Base-by-base conservation (phyloP, 495 filamentous ascomycete species). In the Lepidopterella palustris region DNA sequence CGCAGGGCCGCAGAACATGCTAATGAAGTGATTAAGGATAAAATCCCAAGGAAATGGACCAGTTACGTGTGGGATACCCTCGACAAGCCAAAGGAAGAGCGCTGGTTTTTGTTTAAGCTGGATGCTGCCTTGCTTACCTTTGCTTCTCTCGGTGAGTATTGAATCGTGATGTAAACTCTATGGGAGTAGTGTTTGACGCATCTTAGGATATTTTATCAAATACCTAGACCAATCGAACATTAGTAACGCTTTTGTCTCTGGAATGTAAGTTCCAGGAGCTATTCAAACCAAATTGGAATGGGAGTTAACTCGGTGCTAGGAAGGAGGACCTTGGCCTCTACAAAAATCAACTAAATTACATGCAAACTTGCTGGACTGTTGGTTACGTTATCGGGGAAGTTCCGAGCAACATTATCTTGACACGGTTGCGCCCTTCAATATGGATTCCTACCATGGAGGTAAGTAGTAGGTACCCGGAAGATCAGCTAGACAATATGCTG, bases 301-400 rank as follows among this genome's bases (percentile, higher is more conserved):
- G 78, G 78, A 8, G 81, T 81, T 58, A 70, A 73, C 5, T 69
- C 71, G 20, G 73, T 6, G 45, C 18, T 35, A 69, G 58, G 66
- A 64, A 70, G 57, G 59, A 70, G 55, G 62, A 68, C 39, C 56
- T 68, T 8, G 50, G 53, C 5, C 49, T 70, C 6, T 65, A 64
- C 29, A 21, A 52, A 18, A 68, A 68, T 48, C 51, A 70, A 32
- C 59, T 67, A 21, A 70, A 68, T 39, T 68, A 70, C 59, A 62
- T 68, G 59, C 54, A 60, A 45, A 77, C 79, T 2, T 77, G 72
- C 53, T 87, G 80, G 79, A 86, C 82, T 0, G 78, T 84, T 15
- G 84, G 84, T 13, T 83, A 85, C 60, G 78, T 86, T 1, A 74
- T 86, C 45, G 83, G 82, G 11, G 75, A 86, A 60, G 79, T 87